These are phyloP conservation scores for Colletotrichum australisinense DNA, from an alignment of 2,329 filamentous ascomycete species.

Conservation along the genomic window DNA sequence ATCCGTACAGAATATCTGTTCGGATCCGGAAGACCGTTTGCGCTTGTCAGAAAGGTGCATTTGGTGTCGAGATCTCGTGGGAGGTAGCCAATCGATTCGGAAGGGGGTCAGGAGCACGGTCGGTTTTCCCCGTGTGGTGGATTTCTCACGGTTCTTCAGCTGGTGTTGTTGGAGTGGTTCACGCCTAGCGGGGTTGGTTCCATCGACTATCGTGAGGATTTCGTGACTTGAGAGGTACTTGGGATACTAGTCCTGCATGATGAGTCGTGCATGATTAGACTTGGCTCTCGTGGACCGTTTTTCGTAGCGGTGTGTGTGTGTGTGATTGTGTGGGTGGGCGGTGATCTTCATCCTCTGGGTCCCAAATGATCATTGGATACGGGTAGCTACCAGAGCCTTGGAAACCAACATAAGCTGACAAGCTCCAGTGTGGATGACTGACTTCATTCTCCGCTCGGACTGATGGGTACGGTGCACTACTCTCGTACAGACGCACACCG, in stretches of 20 bases:
- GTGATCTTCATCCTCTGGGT: neutral
- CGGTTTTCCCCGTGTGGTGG: neutral
- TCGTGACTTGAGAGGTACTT: neutral
- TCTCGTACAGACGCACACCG: neutral
- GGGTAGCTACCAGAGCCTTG: neutral
- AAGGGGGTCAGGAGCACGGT: neutral
- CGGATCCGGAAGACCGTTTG: neutral
- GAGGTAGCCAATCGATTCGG: conserved; percentile 1
- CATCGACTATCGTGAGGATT: neutral
- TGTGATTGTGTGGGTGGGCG: neutral
- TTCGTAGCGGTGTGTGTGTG: neutral
- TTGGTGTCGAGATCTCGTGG: conserved; percentile 2
- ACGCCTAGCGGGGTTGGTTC: neutral
- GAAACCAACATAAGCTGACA: conserved; percentile 2
- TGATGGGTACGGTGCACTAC: neutral
- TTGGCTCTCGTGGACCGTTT: neutral
- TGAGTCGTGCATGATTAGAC: neutral
- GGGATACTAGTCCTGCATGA: neutral
- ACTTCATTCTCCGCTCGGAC: conserved; percentile 10
- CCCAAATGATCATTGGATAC: neutral
- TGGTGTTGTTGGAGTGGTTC: neutral
- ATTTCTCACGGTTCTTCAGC: neutral
- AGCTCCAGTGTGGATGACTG: conserved; percentile 18
- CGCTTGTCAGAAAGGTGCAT: neutral
- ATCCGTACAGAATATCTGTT: neutral